These are phyloP conservation scores for Fusarium robinianum DNA, from an alignment of 2,329 filamentous ascomycete species.

Conservation along the genomic window DNA sequence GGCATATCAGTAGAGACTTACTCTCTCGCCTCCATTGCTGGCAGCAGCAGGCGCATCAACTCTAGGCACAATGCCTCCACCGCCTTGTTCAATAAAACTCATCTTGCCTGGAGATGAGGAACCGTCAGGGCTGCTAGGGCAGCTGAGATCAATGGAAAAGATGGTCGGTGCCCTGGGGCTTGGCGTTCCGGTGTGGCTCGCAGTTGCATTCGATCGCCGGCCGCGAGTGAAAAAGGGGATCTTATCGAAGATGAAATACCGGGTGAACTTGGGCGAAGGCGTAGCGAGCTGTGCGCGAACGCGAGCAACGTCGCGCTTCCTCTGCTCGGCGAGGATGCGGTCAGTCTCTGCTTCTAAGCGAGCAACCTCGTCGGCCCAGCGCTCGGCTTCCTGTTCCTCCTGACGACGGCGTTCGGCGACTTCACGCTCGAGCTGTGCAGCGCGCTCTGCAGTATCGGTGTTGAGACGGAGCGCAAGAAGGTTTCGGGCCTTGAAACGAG, in stretches of 20 bases:
- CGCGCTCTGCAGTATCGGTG: slow-evolving; percentile 22
- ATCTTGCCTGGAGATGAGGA: slow-evolving; percentile 37
- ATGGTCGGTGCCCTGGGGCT: slow-evolving; percentile 42
- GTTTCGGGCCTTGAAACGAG: slow-evolving; percentile 32
- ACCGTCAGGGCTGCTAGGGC: slow-evolving; percentile 42
- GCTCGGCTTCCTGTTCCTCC: slow-evolving; percentile 35
- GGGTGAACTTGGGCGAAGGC: slow-evolving; percentile 36
- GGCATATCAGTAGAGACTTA: slow-evolving; percentile 49
- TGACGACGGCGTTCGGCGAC: slow-evolving; percentile 15
- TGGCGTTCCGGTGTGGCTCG: slow-evolving; percentile 41
- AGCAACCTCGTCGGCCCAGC: slow-evolving; percentile 47
- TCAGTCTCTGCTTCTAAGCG: slow-evolving; percentile 54
- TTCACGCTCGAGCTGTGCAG: slow-evolving; percentile 28
- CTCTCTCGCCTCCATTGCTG: slow-evolving; percentile 77
- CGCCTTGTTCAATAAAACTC: slow-evolving; percentile 51
- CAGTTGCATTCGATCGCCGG: slow-evolving; percentile 44
- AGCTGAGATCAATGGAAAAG: slow-evolving; percentile 44
- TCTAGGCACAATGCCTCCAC: slow-evolving; percentile 52
- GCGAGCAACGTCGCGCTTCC: slow-evolving; percentile 53
- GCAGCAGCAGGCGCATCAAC: slow-evolving; percentile 80
- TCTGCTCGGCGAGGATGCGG: slow-evolving; percentile 54
- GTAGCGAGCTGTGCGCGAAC: slow-evolving; percentile 50
- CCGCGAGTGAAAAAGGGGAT: slow-evolving; percentile 51
- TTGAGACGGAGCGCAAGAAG: slow-evolving; percentile 29
- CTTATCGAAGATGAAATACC: slow-evolving; percentile 53